Evolutionary conservation across 306 rosid species (phyloP), one percentile per base, ranked within the genome.

Genomic region (Trifolium dubium): DNA sequence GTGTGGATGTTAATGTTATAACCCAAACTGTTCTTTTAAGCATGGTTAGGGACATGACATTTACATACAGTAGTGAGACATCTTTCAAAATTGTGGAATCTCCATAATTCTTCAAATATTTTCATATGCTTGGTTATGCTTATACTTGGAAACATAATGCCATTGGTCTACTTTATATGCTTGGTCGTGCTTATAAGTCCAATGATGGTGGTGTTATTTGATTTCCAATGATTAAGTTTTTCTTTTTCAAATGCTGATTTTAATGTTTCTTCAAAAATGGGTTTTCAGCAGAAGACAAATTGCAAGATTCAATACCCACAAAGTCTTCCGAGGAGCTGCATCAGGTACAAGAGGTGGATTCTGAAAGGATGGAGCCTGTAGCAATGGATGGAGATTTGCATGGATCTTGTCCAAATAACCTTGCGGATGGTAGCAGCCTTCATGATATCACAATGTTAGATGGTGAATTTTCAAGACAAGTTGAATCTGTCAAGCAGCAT

Each of bases 221-320:
- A 30, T 71, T 75, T 71, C 46, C 10, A 4, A 8, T 71, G 31
- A 28, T 43, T 49, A 23, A 44, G 19, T 67, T 67, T 54, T 44
- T 40, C 9, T 13, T 17, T 55, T 64, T 71, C 49, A 32, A 47
- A 56, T 46, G 28, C 49, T 69, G 39, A 78, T 82, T 65, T 50
- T 55, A 9, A n/a, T 23, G 7, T 72, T 49, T 5, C 56, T 77
- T 61, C 69, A 12, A 47, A 29, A 41, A 35, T 39, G 64, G 69
- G 74, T 49, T 86, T 80, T 72, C 74, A 29, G 79, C 81, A 85
- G 97, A 93, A 78, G 96, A 89, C 23, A 86, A 79, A 73, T 71
- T 82, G 5, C 85, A 86, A 76, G 97, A 89, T 73, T 71, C 86
- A 15, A 28, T 59, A 10, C 78, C 13, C 0, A 19, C 75, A 9